Percentiles rank a stretch among this genome's conserved stretches.
These are phyloP conservation scores for peach (Prunus persica) DNA, from an alignment of 306 rosid species.

Conservation along the genomic window DNA sequence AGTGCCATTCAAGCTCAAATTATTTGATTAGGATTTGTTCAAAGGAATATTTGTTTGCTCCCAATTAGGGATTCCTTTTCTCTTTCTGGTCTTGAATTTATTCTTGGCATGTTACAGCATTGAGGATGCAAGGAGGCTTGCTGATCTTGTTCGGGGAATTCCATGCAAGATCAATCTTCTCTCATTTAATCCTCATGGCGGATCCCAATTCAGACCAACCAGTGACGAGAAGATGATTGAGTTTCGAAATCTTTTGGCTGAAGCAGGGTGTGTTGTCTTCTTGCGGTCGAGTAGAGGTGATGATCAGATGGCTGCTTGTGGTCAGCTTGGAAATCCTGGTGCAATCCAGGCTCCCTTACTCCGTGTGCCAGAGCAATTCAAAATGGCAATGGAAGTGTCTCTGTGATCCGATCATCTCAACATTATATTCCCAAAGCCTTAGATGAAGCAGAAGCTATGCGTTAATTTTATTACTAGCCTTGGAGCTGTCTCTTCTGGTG, in stretches of 20 bases:
- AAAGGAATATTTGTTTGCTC: neutral
- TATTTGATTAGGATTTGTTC: neutral
- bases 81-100: neutral
- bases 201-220: slow-evolving; percentile 83
- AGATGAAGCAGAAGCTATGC: neutral
- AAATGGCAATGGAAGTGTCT: slow-evolving; percentile 40
- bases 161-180: slow-evolving; percentile 96
- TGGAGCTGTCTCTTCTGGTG: neutral
- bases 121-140: slow-evolving; percentile 73
- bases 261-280: slow-evolving; percentile 59
- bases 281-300: slow-evolving; percentile 79
- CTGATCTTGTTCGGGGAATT: slow-evolving; percentile 69
- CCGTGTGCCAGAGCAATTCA: slow-evolving; percentile 74
- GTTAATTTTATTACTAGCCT: neutral
- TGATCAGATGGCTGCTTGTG: slow-evolving; percentile 98
- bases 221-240: slow-evolving; percentile 66
- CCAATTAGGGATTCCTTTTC: neutral
- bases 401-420: slow-evolving; percentile 26
- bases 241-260: slow-evolving; percentile 73
- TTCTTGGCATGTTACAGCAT: slow-evolving; percentile 34
- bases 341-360: slow-evolving; percentile 72
- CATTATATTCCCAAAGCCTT: neutral
- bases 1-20: neutral
- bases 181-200: slow-evolving; percentile 77
- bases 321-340: slow-evolving; percentile 87